Base-by-base conservation (phyloP, 2,329 filamentous ascomycete species). In the Decorospora gaudefroyi region DNA sequence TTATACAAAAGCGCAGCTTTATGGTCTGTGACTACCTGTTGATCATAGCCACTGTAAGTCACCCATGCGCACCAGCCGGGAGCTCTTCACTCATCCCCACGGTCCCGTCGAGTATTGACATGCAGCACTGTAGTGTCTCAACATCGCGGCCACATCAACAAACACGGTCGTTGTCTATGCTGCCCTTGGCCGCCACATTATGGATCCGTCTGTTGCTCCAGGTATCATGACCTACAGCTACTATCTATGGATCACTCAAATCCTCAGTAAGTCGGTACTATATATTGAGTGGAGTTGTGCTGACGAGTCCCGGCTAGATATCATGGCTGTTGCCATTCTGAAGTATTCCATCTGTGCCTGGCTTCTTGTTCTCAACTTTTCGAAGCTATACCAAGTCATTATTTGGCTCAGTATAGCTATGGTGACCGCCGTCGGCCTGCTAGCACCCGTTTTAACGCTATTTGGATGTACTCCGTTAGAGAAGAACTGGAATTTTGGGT, bases 271-370 rank as follows among this genome's bases (percentile, higher is more conserved):
- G 43, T 42, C 17, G n/a, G 2, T 6, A 28, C 5, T 10, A 4
- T 32, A 17, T 7, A 3, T 28, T n/a, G 11, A 13, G n/a, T n/a
- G 21, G 10, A 10, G 10, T 6, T 35, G n/a, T 30, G 18, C 39
- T 42, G 8, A 42, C 2, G n/a, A 3, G 2, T 8, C 4, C 7
- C 3, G 17, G 9, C 2, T 17, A 46, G 43, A 67, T 37, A 53
- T 65, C 21, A 46, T 64, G 6, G 62, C 55, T 10, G 55, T 67
- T 12, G 60, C 61, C n/a, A 44, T 62, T 6, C 39, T 67, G 6
- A 66, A 66, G 27, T 60, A 53, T 53, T 60, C 61, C 3, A 65
- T 67, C 6, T 65, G 64, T 32, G 55, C 62, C 2, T 66, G 62
- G 46, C 44, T 67, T 3, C 41, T 67, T 5, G 51, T 56, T 10